phyloP scores from a whole-genome alignment of 2,329 filamentous ascomycete genomes.

The Waltergamsia citrina region DNA sequence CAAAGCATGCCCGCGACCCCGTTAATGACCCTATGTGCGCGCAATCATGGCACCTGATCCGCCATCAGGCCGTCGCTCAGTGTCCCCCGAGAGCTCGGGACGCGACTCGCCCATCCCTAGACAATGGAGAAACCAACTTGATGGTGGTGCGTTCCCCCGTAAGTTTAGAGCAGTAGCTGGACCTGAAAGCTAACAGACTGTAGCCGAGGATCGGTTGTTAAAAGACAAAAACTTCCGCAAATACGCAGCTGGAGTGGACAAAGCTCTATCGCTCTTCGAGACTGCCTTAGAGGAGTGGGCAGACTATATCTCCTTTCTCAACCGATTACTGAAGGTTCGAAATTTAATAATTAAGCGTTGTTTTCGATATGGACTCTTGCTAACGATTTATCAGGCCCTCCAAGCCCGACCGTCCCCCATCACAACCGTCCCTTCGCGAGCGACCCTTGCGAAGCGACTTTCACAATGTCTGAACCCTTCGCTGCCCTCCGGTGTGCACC shows the following conservation, averaged over 20 bases:
- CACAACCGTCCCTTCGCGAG: slow-evolving; percentile 70
- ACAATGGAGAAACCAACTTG: slow-evolving; percentile 68
- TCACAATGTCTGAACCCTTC: slow-evolving; percentile 93
- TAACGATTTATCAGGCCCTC: slow-evolving; percentile 70
- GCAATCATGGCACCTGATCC: slow-evolving; percentile 56
- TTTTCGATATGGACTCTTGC: background rate
- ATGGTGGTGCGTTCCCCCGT: slow-evolving; percentile 53
- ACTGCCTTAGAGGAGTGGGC: slow-evolving; percentile 96
- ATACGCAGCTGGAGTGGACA: slow-evolving; percentile 82
- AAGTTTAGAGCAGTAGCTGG: background rate
- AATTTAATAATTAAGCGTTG: background rate
- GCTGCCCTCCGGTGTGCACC: slow-evolving; percentile 90
- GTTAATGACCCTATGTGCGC: slow-evolving; percentile 10
- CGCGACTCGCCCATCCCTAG: slow-evolving; percentile 66
- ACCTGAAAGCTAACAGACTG: background rate
- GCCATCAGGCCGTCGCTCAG: slow-evolving; percentile 43
- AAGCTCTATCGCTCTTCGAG: slow-evolving; percentile 83
- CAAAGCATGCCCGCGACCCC: slow-evolving; percentile 11
- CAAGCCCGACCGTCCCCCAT: slow-evolving; percentile 73
- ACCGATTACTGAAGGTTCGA: slow-evolving; percentile 76
- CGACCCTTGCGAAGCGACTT: slow-evolving; percentile 76
- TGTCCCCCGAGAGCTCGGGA: slow-evolving; percentile 77
- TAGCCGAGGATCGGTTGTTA: slow-evolving; percentile 40
- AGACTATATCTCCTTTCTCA: slow-evolving; percentile 96
- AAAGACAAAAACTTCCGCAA: slow-evolving; percentile 70